Evolutionary conservation across 2,329 filamentous ascomycete species (phyloP), one percentile per base, ranked within the genome.

Genomic region (Penicillium capsulatum): DNA sequence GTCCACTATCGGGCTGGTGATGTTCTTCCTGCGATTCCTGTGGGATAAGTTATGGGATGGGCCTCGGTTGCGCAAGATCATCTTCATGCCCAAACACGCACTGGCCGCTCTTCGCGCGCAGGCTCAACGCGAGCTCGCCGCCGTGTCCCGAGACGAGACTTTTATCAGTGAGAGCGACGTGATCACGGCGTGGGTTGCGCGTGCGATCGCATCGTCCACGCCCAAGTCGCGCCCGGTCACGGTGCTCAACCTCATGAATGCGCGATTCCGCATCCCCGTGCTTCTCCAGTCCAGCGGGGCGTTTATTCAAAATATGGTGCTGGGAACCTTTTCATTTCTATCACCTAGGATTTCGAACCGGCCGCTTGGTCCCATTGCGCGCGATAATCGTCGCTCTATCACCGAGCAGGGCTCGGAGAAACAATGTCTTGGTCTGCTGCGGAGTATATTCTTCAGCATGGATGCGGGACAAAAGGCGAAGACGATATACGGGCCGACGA

Each of bases 121-220:
- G 2, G 28, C 28, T 7, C 32, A 34, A n/a, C 3, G 19, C 7
- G 42, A 43, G 1, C 13, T 45, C 6, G 19, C 30, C 7, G 9
- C 4, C 3, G 20, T 3, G 5, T 17, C 11, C 4, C 26, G 16
- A 1, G 9, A 4, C 9, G 36, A 40, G 4, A 9, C 17, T 7
- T 44, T 38, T 28, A 29, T 43, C 7, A 49, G 40, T 13, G 41
- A 47, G 13, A 28, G 36, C 22, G 47, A 49, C 29, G 38, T 49
- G 5, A 32, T 49, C 17, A 35, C 31, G 10, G 36, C 38, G 6
- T 49, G 47, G 47, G 17, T 31, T 7, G 30, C 38, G 10, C 32
- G 40, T 14, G 36, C 28, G 6, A 17, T 40, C 7, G 40, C 44
- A 33, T 19, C 30, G n/a, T 38, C 38, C 0, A 30, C 37, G 15